Conservation (phyloP, 179 eudicot species). For the Gypsophila paniculata region DNA sequence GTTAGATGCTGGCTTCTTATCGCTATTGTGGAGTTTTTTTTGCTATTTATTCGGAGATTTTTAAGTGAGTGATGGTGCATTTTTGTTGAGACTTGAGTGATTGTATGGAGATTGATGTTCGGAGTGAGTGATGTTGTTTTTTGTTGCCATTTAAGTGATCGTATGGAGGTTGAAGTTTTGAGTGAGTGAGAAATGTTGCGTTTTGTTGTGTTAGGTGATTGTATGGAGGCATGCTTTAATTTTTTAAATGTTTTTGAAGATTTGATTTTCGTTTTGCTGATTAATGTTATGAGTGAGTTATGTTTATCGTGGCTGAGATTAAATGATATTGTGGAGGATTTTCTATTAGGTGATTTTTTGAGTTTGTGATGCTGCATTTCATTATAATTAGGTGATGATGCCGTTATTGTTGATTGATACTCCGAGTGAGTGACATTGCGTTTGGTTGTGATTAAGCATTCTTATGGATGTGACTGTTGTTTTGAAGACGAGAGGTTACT, state of each 20-base stretch:
- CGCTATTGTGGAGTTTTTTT: no score
- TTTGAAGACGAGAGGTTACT: no score
- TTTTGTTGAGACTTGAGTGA: background rate
- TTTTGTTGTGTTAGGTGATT: background rate
- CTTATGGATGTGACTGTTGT: no score
- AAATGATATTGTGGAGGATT: no score
- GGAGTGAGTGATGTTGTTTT: background rate
- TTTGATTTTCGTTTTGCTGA: slow-evolving; percentile 24
- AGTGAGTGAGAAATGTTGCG: background rate
- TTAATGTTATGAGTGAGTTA: no score
- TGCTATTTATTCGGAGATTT: no score
- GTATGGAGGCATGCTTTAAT: slow-evolving; percentile 26
- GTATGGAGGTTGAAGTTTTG: background rate
- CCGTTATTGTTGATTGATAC: background rate
- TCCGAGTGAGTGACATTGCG: background rate
- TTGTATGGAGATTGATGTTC: background rate
- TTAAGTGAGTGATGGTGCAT: background rate
- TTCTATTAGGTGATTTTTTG: no score
- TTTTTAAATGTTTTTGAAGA: background rate
- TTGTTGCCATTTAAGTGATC: background rate
- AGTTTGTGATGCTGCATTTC: no score
- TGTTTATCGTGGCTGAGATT: background rate
- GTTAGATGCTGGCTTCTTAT: no score
- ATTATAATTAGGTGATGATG: no score
- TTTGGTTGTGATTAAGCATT: no score